Evolutionary conservation across 1,284 basidiomycete genomes (phyloP).

Genomic region (Austropuccinia psidii): DNA sequence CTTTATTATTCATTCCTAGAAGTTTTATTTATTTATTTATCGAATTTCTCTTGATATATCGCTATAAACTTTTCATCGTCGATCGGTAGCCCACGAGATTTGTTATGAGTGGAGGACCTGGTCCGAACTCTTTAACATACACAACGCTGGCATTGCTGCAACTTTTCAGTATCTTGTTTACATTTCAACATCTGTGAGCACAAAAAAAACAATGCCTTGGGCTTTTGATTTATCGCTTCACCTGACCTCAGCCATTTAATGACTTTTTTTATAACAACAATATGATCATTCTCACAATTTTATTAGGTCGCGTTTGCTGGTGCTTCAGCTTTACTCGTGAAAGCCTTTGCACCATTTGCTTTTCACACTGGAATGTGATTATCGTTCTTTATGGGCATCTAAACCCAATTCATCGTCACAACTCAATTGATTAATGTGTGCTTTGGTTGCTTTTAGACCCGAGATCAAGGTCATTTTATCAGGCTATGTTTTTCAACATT

Average conservation of each 20-base stretch:
- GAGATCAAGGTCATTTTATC: conserved; percentile 69
- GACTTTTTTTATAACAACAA: too few relatives aligned
- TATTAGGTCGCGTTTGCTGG: conserved; percentile 58
- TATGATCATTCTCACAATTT: background rate
- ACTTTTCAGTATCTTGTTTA: conserved; percentile 34
- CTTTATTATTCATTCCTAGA: background rate
- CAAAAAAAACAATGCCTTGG: conserved; percentile 50
- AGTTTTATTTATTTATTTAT: too few relatives aligned
- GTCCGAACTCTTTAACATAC: conserved; percentile 29
- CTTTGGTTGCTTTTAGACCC: conserved; percentile 50
- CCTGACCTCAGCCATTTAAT: background rate
- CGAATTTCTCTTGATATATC: background rate
- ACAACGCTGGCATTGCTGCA: background rate
- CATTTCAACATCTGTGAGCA: conserved; percentile 22
- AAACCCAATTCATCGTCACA: too few relatives aligned
- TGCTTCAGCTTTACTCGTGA: conserved; percentile 60
- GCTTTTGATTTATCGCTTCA: background rate
- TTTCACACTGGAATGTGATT: conserved; percentile 67
- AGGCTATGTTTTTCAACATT: conserved; percentile 63
- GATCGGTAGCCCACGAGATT: conserved; percentile 57
- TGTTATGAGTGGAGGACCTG: conserved; percentile 63
- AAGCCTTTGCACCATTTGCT: conserved; percentile 62
- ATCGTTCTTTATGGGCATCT: background rate
- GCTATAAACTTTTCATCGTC: background rate
- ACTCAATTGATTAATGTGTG: too few relatives aligned